These are phyloP conservation scores for Boletus rufocinnamomeus DNA, from an alignment of 768 basidiomycete species.

Conservation along the genomic window DNA sequence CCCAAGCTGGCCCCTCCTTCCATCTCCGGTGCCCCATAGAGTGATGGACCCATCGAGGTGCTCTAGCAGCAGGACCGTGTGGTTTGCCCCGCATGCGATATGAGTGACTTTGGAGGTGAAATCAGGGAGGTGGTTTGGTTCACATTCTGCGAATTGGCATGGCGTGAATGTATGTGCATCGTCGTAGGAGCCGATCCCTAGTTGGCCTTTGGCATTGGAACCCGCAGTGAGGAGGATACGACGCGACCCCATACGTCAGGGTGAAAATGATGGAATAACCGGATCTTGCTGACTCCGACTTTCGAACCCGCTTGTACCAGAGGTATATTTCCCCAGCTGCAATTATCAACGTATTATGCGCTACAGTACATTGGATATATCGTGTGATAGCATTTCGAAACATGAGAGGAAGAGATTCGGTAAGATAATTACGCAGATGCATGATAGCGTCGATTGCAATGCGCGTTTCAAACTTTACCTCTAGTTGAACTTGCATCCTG, in stretches of 20 bases:
- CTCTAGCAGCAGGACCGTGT: slow-evolving; percentile 68
- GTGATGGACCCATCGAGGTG: slow-evolving; percentile 37
- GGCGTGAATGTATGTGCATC: slow-evolving; percentile 44
- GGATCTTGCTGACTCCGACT: slow-evolving; percentile 2
- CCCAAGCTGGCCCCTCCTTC: slow-evolving; percentile 72
- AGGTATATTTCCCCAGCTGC: not conserved
- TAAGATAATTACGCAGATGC: slow-evolving; percentile 16
- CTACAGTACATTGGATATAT: slow-evolving; percentile 26
- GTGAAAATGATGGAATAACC: not conserved
- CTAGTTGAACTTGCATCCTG: slow-evolving; percentile 54
- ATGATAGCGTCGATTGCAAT: not conserved
- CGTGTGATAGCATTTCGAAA: slow-evolving; percentile 9
- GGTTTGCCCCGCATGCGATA: slow-evolving; percentile 75
- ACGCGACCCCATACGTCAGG: not conserved
- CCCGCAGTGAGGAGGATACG: slow-evolving; percentile 42
- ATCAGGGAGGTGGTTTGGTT: slow-evolving; percentile 28
- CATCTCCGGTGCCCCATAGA: slow-evolving; percentile 79
- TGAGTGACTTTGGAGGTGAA: slow-evolving; percentile 40
- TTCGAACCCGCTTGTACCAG: not conserved
- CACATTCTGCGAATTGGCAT: slow-evolving; percentile 35
- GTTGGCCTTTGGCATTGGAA: slow-evolving; percentile 52
- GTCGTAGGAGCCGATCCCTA: slow-evolving; percentile 40
- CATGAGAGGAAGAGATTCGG: slow-evolving; percentile 13
- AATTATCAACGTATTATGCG: slow-evolving; percentile 3
- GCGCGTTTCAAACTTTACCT: not conserved